These are phyloP conservation scores for Colletotrichum sp. DNA, from an alignment of 2,329 filamentous ascomycete species.

Conservation along the genomic window DNA sequence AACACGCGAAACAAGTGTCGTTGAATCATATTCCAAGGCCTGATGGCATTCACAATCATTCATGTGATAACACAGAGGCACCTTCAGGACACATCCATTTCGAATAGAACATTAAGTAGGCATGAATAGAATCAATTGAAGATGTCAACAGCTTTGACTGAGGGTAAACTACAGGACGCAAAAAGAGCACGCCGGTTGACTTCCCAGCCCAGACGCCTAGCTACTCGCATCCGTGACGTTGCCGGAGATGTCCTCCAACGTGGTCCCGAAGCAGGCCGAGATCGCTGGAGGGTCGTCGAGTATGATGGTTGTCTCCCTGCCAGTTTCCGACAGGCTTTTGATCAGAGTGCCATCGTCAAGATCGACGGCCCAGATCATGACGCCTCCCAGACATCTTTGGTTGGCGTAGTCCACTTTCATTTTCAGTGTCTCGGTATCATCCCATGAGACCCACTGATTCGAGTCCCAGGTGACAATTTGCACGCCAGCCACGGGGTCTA, in stretches of 20 bases:
- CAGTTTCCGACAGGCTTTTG: neutral
- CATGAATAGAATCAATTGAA: neutral
- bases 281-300: neutral
- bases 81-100: neutral
- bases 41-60: neutral
- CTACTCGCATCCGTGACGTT: neutral
- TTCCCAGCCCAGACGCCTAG: neutral
- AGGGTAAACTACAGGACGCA: neutral
- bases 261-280: neutral
- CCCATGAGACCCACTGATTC: conserved; percentile 43
- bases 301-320: neutral
- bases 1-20: neutral
- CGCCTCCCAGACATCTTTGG: conserved; percentile 29
- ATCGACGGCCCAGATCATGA: conserved; percentile 31
- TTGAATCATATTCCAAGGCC: neutral
- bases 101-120: neutral
- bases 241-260: neutral
- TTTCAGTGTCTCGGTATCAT: conserved; percentile 37
- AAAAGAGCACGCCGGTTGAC: neutral
- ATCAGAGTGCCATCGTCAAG: conserved; percentile 29
- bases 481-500: conserved; percentile 32
- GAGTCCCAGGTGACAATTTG: conserved; percentile 33
- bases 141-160: neutral
- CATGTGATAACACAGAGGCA: neutral
- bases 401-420: conserved; percentile 35